A percentile compares a stretch with the other conserved stretches of the same genome.
phyloP scores from a whole-genome alignment of 805 yeast species.

The Isabelozyma gotoi region DNA sequence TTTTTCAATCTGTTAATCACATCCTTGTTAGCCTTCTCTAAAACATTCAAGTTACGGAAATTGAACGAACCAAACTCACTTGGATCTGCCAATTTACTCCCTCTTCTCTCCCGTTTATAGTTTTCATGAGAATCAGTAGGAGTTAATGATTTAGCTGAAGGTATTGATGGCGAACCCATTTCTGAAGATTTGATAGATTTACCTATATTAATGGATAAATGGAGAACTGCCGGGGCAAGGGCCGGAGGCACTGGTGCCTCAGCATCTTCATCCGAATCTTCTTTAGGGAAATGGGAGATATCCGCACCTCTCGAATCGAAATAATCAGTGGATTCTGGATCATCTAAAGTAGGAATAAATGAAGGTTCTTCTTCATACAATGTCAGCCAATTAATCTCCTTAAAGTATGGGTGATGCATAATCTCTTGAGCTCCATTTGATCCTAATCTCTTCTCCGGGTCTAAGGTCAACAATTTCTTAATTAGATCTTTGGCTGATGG shows the following conservation, averaged over 20 bases:
- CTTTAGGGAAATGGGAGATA: slow-evolving; percentile 57
- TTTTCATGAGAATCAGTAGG: slow-evolving; percentile 6
- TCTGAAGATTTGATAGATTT: slow-evolving; percentile 7
- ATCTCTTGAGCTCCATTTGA: slow-evolving; percentile 78
- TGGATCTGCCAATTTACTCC: slow-evolving; percentile 70
- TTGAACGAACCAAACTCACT: slow-evolving; percentile 90
- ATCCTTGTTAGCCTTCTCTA: slow-evolving; percentile 93
- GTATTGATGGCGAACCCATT: slow-evolving; percentile 14
- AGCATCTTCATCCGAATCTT: slow-evolving; percentile 30
- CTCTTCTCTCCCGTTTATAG: slow-evolving; percentile 61
- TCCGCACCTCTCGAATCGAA: slow-evolving; percentile 90
- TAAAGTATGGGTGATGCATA: slow-evolving; percentile 74
- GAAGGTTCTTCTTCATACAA: slow-evolving; percentile 73
- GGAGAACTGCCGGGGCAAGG: slow-evolving; percentile 8
- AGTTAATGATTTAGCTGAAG: slow-evolving; percentile 1
- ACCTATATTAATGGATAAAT: not conserved
- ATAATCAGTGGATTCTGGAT: slow-evolving; percentile 88
- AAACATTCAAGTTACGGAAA: slow-evolving; percentile 82
- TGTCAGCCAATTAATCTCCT: slow-evolving; percentile 68
- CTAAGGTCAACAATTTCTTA: slow-evolving; percentile 54
- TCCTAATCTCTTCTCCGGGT: slow-evolving; percentile 73
- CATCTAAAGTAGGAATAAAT: slow-evolving; percentile 74
- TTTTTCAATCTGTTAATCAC: slow-evolving; percentile 81
- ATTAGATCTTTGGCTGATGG: slow-evolving; percentile 77
- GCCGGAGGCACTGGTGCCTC: slow-evolving; percentile 1